Base-by-base conservation (phyloP, 192 early-diverging fungal genomes). In the Coemansia aciculifera region DNA sequence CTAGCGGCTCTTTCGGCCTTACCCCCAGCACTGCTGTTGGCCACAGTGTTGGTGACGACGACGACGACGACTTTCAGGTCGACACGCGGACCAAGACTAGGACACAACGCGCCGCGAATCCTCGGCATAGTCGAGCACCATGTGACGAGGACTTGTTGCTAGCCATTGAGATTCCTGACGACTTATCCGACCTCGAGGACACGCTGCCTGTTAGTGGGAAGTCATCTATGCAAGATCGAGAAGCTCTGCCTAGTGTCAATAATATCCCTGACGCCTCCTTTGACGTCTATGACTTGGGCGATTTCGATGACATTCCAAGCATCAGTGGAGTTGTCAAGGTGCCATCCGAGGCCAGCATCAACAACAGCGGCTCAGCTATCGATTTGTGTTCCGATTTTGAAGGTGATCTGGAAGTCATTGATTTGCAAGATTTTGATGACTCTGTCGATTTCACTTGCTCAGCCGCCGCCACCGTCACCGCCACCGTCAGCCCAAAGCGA, bases 41-140 rank as follows among this genome's bases (percentile, higher is more conserved):
- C 40, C 17, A 42, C 46, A 42, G 10, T 29, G 21, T 21, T 27
- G 37, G 10, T 29, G 21, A 68, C 36, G 66, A 61, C 24, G 75
- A 72, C 17, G 75, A 68, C n/a, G 75, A 66, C 24, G 75, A 78
- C 43, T 78, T 78, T 60, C 69, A 71, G 44, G 61, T 64, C n/a
- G 44, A 24, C n/a, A 23, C 37, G 15, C 46, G 64, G 3, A 24
- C 56, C 24, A 49, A 31, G n/a, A 19, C n/a, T 46, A 27, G 39
- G 40, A 24, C 36, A 21, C 44, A 48, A 17, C 31, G 60, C 37
- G 17, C 27, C 24, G 2, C 3, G n/a, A 7, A 31, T 64, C 21
- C n/a, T 8, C 64, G 34, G 37, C 48, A 15, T 36, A 34, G 9
- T 23, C 11, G 29, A 37, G 8, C 19, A 5, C 39, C 15, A 10